These are phyloP conservation scores for Cucumis sativus DNA, from an alignment of 306 rosid species.

Conservation along the genomic window Cucumber_9930_V3 NC_026660.2:9358501-9359000, in stretches of 20 bases:
- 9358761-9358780: constrained; percentile 23
- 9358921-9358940: constrained; percentile 45
- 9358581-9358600: background rate
- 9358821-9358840: constrained; percentile 49
- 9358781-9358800: constrained; percentile 49
- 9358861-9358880: constrained; percentile 88
- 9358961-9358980: constrained; percentile 86
- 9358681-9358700: constrained; percentile 8
- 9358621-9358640: constrained; percentile 40
- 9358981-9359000: constrained; percentile 82
- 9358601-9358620: background rate
- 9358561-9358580: background rate
- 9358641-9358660: constrained; percentile 28
- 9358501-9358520: background rate
- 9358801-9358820: constrained; percentile 83
- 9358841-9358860: constrained; percentile 83
- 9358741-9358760: constrained; percentile 14
- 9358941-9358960: constrained; percentile 87
- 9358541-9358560: background rate
- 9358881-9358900: constrained; percentile 85
- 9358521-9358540: constrained; percentile 4
- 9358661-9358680: constrained; percentile 20
- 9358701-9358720: background rate
- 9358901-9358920: constrained; percentile 94
- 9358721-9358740: background rate